Conservation (phyloP, 495 filamentous ascomycete species). For the Xylaria curta region DNA sequence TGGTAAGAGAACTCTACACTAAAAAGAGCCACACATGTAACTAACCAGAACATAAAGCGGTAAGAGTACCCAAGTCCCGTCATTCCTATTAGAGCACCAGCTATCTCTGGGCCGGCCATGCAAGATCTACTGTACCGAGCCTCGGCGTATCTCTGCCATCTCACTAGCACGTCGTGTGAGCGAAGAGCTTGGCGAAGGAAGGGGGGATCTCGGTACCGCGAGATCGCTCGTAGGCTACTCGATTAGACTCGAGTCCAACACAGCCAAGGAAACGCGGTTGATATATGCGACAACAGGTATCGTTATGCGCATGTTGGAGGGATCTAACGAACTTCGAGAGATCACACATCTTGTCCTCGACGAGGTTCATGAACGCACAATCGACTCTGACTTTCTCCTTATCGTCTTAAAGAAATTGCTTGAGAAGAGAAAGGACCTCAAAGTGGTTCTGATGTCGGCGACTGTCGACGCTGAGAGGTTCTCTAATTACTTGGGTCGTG, state of each 20-base stretch:
- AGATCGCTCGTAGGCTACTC: slow-evolving; percentile 92
- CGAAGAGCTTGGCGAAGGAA: slow-evolving; percentile 88
- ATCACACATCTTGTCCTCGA: slow-evolving; percentile 93
- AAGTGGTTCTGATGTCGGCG: slow-evolving; percentile 93
- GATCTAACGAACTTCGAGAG: slow-evolving; percentile 80
- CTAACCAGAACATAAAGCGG: slow-evolving; percentile 56
- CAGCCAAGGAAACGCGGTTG: slow-evolving; percentile 77
- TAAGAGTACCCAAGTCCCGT: slow-evolving; percentile 95
- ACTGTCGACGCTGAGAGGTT: slow-evolving; percentile 92
- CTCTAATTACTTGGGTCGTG: slow-evolving; percentile 82
- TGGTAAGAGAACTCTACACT: slow-evolving; percentile 50
- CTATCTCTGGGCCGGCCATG: slow-evolving; percentile 78
- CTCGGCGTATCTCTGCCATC: slow-evolving; percentile 94
- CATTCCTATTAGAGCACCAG: slow-evolving; percentile 89
- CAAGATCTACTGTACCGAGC: slow-evolving; percentile 95
- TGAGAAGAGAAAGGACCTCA: slow-evolving; percentile 70
- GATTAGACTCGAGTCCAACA: slow-evolving; percentile 87
- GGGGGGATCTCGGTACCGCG: slow-evolving; percentile 77
- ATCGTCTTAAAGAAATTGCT: slow-evolving; percentile 87
- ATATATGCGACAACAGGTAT: slow-evolving; percentile 90
- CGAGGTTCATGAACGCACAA: slow-evolving; percentile 92
- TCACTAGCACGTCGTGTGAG: slow-evolving; percentile 90
- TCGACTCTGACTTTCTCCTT: slow-evolving; percentile 94
- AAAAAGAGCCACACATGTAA: background rate
- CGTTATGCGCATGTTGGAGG: slow-evolving; percentile 95